Evolutionary conservation across 192 early-diverging fungal genomes (phyloP).

Genomic region (Backusella mclennaniae): DNA sequence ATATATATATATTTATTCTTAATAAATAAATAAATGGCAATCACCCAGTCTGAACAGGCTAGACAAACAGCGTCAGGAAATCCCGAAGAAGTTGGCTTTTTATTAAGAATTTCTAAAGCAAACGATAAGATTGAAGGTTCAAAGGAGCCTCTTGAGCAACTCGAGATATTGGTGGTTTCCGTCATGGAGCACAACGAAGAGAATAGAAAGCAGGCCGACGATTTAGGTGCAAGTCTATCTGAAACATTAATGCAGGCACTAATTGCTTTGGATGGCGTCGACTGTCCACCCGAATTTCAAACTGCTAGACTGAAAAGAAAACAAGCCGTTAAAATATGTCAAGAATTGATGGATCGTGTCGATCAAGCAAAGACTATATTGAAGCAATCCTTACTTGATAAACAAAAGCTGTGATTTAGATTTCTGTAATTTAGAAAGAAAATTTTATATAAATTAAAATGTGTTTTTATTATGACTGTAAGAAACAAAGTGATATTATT

Average conservation of each 20-base stretch:
- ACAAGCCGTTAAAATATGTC: conserved; percentile 69
- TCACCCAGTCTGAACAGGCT: conserved; percentile 36
- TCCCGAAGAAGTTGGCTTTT: conserved; percentile 50
- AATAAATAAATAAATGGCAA: no score
- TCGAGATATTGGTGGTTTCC: background rate
- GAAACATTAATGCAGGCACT: conserved; percentile 81
- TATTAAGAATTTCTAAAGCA: conserved; percentile 43
- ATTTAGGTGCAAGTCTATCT: conserved; percentile 61
- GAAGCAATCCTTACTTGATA: conserved; percentile 10
- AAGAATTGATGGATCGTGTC: conserved; percentile 74
- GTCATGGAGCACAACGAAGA: conserved; percentile 34
- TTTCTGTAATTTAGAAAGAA: background rate
- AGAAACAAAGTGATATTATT: background rate
- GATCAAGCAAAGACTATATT: conserved; percentile 57
- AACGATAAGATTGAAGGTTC: conserved; percentile 31
- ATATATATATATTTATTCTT: background rate
- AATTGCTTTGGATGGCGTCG: conserved; percentile 73
- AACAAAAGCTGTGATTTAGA: background rate
- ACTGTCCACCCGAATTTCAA: conserved; percentile 65
- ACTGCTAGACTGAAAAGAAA: conserved; percentile 68
- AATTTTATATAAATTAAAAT: background rate
- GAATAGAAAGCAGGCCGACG: conserved; percentile 61
- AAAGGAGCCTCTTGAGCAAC: conserved; percentile 39
- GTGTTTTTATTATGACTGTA: background rate
- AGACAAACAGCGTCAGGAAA: conserved; percentile 44